Evolutionary conservation across 1,284 basidiomycete species (phyloP), one percentile per base, ranked within the genome.

Genomic region (Paramarasmius palmivorus): DNA sequence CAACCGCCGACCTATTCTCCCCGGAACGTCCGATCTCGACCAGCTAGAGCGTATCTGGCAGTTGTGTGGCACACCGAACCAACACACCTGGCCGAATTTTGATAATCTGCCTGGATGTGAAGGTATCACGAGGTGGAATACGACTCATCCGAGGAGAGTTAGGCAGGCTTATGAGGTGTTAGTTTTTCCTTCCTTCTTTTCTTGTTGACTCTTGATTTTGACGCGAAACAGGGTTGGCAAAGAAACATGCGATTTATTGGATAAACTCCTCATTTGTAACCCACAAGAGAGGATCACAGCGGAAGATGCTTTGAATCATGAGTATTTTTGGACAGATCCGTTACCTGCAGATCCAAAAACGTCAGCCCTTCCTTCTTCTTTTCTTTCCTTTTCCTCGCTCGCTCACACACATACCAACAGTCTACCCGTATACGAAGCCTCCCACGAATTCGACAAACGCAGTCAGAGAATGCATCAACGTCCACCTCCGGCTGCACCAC

Each of bases 281-380:
- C 96, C 97, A 45, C 85, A 89, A 65, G 88, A 95, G 61, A 83
- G 96, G 35, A 83, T 98, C 56, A 97, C 96, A 8, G 97, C 97
- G 8, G 72, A 84, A 20, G 84, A 95, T 63, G 92, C 92, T 3
- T 83, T 96, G 59, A 85, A 89, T 57, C 94, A 97, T 65, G 86
- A 93, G 49, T 97, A 96, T 73, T 97, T 97, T 71, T 95, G 92
- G 90, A 88, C 84, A 0, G 86, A 91, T 58, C 92, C 93, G 0
- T 63, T 92, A 26, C 88, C 92, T 14, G 91, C 90, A n/a, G 88
- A 90, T 70, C 86, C 90, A 0, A 88, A 86, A 67, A 82, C 82
- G 92, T 93, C 59, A 59, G 84, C 4, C 20, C 45, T 50, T 47
- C 6, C 35, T n/a, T n/a, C n/a, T 29, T 37, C 25, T 41, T 51